These are phyloP conservation scores for Puccinia coronata DNA, from an alignment of 1,284 basidiomycete genomes.

Conservation along the genomic window DNA sequence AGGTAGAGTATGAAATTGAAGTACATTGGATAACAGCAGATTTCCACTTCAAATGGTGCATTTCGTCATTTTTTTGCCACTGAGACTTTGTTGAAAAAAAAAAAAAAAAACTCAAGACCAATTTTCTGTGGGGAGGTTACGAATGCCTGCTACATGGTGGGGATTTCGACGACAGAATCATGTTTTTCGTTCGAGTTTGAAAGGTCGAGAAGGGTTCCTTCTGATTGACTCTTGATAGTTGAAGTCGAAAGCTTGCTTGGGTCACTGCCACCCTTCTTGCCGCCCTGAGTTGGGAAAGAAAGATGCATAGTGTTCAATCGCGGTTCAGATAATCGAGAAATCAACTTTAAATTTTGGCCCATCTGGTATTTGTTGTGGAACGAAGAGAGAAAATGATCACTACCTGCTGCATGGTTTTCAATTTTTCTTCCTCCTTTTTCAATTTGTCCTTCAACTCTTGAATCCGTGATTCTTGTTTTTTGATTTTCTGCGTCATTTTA, in stretches of 20 bases:
- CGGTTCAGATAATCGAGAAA: too few relatives aligned
- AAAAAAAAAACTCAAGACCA: background rate
- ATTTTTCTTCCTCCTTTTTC: background rate
- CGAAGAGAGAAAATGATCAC: background rate
- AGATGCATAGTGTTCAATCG: too few relatives aligned
- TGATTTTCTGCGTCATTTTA: background rate
- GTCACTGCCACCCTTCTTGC: background rate
- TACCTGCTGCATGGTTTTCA: background rate
- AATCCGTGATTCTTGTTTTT: background rate
- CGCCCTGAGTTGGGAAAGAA: background rate
- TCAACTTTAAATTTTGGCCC: too few relatives aligned
- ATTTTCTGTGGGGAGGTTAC: background rate
- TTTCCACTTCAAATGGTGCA: too few relatives aligned
- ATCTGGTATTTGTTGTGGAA: too few relatives aligned
- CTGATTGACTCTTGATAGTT: background rate
- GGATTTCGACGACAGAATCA: background rate
- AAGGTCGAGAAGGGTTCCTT: background rate
- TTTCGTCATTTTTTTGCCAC: too few relatives aligned
- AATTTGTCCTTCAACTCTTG: background rate
- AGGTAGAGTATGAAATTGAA: too few relatives aligned
- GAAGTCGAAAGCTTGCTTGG: background rate
- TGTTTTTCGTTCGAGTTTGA: background rate
- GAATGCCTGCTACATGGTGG: background rate
- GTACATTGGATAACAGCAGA: background rate
- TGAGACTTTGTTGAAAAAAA: too few relatives aligned